These are phyloP conservation scores for Xylaria sp. DNA, from an alignment of 2,329 filamentous ascomycete genomes.

Conservation along the genomic window DNA sequence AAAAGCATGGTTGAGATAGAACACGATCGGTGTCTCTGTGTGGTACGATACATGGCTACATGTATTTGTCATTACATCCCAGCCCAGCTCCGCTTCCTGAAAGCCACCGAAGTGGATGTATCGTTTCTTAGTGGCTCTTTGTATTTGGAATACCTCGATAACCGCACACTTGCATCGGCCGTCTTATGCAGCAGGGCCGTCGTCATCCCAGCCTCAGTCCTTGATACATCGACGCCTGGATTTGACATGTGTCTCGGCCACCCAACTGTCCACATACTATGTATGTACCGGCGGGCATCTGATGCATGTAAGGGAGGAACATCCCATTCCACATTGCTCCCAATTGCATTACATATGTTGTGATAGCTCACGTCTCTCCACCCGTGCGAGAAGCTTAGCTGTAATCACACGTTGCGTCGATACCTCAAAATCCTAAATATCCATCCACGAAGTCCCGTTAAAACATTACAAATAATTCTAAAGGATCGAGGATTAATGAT, in stretches of 20 bases:
- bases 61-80: slow-evolving; percentile 16
- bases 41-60: background rate
- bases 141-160: slow-evolving; percentile 33
- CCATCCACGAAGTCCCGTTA: background rate
- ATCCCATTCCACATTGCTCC: background rate
- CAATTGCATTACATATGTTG: background rate
- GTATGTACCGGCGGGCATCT: background rate
- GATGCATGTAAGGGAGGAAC: background rate
- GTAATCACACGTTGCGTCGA: background rate
- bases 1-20: background rate
- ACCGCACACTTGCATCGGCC: slow-evolving; percentile 6
- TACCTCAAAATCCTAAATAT: background rate
- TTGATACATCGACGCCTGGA: background rate
- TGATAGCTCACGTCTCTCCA: background rate
- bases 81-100: slow-evolving; percentile 1
- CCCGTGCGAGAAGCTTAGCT: background rate
- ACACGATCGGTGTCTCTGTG: background rate
- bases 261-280: background rate
- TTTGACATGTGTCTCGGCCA: background rate
- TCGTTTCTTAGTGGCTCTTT: slow-evolving; percentile 24
- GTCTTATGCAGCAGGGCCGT: slow-evolving; percentile 1
- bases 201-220: slow-evolving; percentile 1
- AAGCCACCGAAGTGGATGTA: slow-evolving; percentile 20
- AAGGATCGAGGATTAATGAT: background rate
- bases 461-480: background rate